Percentiles rank a stretch among this genome's conserved stretches.
Conservation (phyloP, 805 yeast genomes). For the Peterozyma toletana region DNA sequence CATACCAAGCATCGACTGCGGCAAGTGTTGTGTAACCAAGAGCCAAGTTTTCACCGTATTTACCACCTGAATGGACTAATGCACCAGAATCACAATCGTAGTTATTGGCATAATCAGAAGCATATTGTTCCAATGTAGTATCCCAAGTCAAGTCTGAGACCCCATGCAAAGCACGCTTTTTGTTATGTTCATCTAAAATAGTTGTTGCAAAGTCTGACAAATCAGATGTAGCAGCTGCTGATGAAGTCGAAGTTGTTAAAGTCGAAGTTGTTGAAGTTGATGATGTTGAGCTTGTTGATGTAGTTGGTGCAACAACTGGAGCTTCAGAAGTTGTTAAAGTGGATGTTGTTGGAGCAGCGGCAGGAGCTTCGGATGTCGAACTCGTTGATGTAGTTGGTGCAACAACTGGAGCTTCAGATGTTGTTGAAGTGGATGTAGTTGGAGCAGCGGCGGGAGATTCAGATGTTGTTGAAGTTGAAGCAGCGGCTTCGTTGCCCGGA, state of each 20-base stretch:
- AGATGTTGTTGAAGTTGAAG: slow-evolving; percentile 7
- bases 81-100: slow-evolving; percentile 55
- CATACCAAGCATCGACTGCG: slow-evolving; percentile 66
- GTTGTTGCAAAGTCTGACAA: slow-evolving; percentile 16
- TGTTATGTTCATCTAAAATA: slow-evolving; percentile 57
- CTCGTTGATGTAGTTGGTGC: slow-evolving; percentile 9
- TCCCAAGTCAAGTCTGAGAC: slow-evolving; percentile 54
- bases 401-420: slow-evolving; percentile 11
- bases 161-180: slow-evolving; percentile 46
- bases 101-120: slow-evolving; percentile 48
- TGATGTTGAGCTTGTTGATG: slow-evolving; percentile 12
- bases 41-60: slow-evolving; percentile 75
- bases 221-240: slow-evolving; percentile 12
- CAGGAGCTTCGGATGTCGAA: slow-evolving; percentile 11
- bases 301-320: slow-evolving; percentile 5
- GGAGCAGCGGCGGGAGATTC: slow-evolving; percentile 3
- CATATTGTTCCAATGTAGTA: slow-evolving; percentile 40
- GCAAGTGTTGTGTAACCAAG: slow-evolving; percentile 53
- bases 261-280: slow-evolving; percentile 11
- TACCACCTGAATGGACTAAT: slow-evolving; percentile 56
- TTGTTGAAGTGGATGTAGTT: slow-evolving; percentile 9
- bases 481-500: slow-evolving; percentile 3
- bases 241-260: slow-evolving; percentile 10
- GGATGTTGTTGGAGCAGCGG: slow-evolving; percentile 12
- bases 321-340: slow-evolving; percentile 10